These are phyloP conservation scores for Epichloe sylvatica DNA, from an alignment of 2,329 filamentous ascomycete species.

Conservation along the genomic window DNA sequence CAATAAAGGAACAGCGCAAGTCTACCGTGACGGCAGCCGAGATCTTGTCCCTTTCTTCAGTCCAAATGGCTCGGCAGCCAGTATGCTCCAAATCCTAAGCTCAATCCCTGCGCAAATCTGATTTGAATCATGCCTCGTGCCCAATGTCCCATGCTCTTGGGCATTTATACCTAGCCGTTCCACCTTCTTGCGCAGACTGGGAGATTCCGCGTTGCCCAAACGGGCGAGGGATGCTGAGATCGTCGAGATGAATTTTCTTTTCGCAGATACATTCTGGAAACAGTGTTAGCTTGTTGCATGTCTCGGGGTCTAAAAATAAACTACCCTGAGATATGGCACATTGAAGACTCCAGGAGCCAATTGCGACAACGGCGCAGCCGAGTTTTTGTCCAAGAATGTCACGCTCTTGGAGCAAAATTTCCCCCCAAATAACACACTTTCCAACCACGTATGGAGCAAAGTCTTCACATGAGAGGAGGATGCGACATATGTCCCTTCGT, in stretches of 20 bases:
- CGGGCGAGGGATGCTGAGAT: slow-evolving; percentile 19
- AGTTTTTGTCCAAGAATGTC: slow-evolving; percentile 7
- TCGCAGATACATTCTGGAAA: slow-evolving; percentile 14
- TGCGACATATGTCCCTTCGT: neutral
- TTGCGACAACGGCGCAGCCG: slow-evolving; percentile 12
- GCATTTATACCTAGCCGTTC: slow-evolving; percentile 2
- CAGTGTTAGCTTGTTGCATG: slow-evolving; percentile 1
- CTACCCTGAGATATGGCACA: slow-evolving; percentile 22
- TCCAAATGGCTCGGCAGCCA: slow-evolving; percentile 9
- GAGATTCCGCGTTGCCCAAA: slow-evolving; percentile 22
- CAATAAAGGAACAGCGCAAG: neutral
- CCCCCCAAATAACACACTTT: slow-evolving; percentile 16
- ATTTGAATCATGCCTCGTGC: neutral
- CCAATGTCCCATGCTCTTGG: neutral
- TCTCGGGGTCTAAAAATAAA: neutral
- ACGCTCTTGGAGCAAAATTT: slow-evolving; percentile 12
- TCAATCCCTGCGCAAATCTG: slow-evolving; percentile 7
- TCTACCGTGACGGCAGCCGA: neutral
- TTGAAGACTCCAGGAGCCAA: slow-evolving; percentile 24
- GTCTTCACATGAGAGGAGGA: neutral
- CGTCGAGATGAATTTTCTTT: slow-evolving; percentile 13
- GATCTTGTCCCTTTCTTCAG: neutral
- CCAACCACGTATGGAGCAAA: slow-evolving; percentile 9
- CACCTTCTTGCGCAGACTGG: slow-evolving; percentile 18
- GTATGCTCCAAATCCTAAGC: slow-evolving; percentile 12